These are phyloP conservation scores for Penicillium sp. DNA, from an alignment of 2,329 filamentous ascomycete species.

Conservation along the genomic window DNA sequence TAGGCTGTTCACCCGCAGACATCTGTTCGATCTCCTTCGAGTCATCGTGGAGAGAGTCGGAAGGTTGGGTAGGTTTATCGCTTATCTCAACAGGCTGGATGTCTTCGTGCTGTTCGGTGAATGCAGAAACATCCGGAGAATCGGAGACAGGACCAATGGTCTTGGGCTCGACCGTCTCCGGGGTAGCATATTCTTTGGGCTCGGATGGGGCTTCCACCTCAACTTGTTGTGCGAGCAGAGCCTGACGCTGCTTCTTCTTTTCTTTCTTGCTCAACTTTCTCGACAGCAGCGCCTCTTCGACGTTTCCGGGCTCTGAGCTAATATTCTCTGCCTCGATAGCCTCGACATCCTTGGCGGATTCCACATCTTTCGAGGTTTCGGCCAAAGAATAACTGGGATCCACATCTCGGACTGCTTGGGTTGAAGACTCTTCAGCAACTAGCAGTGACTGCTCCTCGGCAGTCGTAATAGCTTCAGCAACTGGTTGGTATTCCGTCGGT, in stretches of 20 bases:
- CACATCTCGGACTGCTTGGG: not conserved
- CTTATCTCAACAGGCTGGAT: not conserved
- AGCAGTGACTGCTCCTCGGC: not conserved
- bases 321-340: slow-evolving; percentile 2
- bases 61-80: not conserved
- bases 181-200: not conserved
- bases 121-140: not conserved
- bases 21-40: not conserved
- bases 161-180: not conserved
- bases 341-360: slow-evolving; percentile 1
- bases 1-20: not conserved
- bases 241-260: slow-evolving; percentile 29
- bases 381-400: not conserved
- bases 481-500: slow-evolving; percentile 2
- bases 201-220: not conserved
- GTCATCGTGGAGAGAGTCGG: not conserved
- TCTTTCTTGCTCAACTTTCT: slow-evolving; percentile 31
- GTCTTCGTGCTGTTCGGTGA: not conserved
- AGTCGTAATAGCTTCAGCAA: slow-evolving; percentile 4
- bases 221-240: slow-evolving; percentile 13
- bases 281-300: slow-evolving; percentile 7
- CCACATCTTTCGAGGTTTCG: slow-evolving; percentile 3
- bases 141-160: not conserved
- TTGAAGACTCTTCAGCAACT: slow-evolving; percentile 2
- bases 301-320: slow-evolving; percentile 2